Evolutionary conservation across 2,329 filamentous ascomycete species (phyloP), one percentile per base, ranked within the genome.

Genomic region (Harringtonia aguacate): DNA sequence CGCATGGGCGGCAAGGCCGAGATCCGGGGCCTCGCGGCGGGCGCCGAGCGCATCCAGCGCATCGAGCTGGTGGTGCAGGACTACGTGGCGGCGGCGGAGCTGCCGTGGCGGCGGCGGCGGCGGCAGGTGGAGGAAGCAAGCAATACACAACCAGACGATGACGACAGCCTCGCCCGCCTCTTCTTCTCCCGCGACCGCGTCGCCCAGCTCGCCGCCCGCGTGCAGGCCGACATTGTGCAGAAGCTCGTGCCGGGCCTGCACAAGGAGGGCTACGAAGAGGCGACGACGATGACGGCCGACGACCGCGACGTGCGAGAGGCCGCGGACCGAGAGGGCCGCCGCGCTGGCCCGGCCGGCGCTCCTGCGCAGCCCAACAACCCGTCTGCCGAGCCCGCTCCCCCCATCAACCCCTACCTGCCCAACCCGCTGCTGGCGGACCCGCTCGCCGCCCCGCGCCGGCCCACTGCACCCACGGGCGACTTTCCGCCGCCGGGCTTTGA

Each of bases 401-500:
- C 68, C 33, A 80, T 77, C 34, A 61, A 64, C 48, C 82, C 81
- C 22, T 79, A 80, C 17, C 72, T 75, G 14, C 84, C 84, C 4
- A 75, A 80, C 50, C 84, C 84, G 1, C 56, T 56, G 48, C 64
- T 75, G 38, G 81, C n/a, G n/a, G n/a, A 83, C 55, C 80, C 77
- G n/a, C 71, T 84, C 30, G 77, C 73, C 12, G 73, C 68, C 2
- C 74, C 73, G 0, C 69, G 75, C 35, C 69, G 69, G 18, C 84
- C 44, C 14, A 20, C 84, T 1, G 57, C 79, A 15, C 88, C 89
- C 0, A 65, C 73, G 0, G 79, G 72, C 10, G 85, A 89, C 52
- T 88, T 94, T 52, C 78, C 83, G 1, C 89, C 90, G 0, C 92
- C 92, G 0, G 86, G 78, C 18, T 97, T 97, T 52, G 92, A 97